These are phyloP conservation scores for Protomyces arabidopsidicola DNA, from an alignment of 1,139 yeast genomes.

Conservation along the genomic window DNA sequence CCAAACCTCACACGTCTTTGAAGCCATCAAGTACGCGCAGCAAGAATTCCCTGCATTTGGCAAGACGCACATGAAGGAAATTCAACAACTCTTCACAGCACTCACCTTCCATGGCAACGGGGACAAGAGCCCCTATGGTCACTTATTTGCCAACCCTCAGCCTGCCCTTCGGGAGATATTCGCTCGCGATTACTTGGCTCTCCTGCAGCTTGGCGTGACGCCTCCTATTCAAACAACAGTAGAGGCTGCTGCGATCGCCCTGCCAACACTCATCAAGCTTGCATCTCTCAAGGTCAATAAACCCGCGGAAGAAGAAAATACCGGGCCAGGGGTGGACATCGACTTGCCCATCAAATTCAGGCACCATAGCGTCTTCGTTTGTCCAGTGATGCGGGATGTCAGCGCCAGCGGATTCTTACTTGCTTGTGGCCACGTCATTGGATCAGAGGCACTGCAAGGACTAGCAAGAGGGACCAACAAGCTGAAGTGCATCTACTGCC, in stretches of 20 bases:
- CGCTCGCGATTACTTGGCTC: slow-evolving; percentile 62
- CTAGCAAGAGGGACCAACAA: slow-evolving; percentile 18
- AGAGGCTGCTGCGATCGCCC: slow-evolving; percentile 64
- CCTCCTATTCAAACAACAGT: slow-evolving; percentile 66
- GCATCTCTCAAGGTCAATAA: slow-evolving; percentile 40
- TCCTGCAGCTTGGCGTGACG: slow-evolving; percentile 60
- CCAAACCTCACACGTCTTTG: slow-evolving; percentile 32
- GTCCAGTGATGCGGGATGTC: slow-evolving; percentile 88
- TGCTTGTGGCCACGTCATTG: slow-evolving; percentile 48
- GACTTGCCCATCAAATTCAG: slow-evolving; percentile 50
- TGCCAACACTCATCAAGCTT: slow-evolving; percentile 69
- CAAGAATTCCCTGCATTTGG: slow-evolving; percentile 50
- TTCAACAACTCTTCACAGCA: slow-evolving; percentile 54
- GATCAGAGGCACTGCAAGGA: slow-evolving; percentile 21
- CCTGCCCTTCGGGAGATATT: slow-evolving; percentile 39
- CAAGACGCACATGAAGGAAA: slow-evolving; percentile 42
- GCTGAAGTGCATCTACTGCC: slow-evolving; percentile 67
- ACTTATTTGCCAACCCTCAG: slow-evolving; percentile 32
- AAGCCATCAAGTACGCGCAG: slow-evolving; percentile 56
- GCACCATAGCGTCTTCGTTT: slow-evolving; percentile 81
- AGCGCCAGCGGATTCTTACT: slow-evolving; percentile 52
- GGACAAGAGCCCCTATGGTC: slow-evolving; percentile 45
- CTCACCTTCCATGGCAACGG: slow-evolving; percentile 43
- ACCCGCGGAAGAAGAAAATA: neutral
- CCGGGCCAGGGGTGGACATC: slow-evolving; percentile 45